Percentiles rank a stretch among this genome's conserved stretches.
phyloP scores from a whole-genome alignment of 768 basidiomycete genomes.

The Paxillus ammoniavirescens region DNA sequence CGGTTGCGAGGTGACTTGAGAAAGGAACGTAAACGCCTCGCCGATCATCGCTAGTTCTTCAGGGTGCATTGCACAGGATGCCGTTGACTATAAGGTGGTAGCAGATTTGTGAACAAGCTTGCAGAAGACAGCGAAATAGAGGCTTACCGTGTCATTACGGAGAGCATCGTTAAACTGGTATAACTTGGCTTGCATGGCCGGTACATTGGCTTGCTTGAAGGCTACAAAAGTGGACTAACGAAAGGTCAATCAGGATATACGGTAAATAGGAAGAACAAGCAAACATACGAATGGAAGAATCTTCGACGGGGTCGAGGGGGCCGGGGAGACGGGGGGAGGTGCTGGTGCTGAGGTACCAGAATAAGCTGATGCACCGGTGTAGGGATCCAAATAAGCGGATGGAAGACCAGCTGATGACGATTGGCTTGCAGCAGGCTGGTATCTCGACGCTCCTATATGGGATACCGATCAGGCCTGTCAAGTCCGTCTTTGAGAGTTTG shows the following conservation, averaged over 20 bases:
- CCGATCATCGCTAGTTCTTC: conserved; percentile 58
- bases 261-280: background rate
- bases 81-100: conserved; percentile 53
- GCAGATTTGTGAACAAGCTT: background rate
- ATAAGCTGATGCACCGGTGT: conserved; percentile 70
- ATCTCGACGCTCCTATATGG: conserved; percentile 60
- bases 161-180: conserved; percentile 72
- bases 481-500: background rate
- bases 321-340: conserved; percentile 30
- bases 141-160: conserved; percentile 63
- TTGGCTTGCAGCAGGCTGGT: conserved; percentile 44
- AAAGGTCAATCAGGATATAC: background rate
- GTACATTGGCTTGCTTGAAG: conserved; percentile 85
- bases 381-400: conserved; percentile 60
- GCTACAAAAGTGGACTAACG: conserved; percentile 58
- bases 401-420: conserved; percentile 28
- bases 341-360: conserved; percentile 39
- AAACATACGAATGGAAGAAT: conserved; percentile 53
- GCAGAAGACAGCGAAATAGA: background rate
- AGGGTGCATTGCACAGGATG: conserved; percentile 66
- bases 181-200: conserved; percentile 77
- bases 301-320: conserved; percentile 27
- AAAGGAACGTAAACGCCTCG: conserved; percentile 61
- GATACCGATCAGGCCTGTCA: background rate
- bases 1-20: conserved; percentile 42